phyloP scores from a whole-genome alignment of 805 yeast genomes.

The Deakozyma indianensis region DNA sequence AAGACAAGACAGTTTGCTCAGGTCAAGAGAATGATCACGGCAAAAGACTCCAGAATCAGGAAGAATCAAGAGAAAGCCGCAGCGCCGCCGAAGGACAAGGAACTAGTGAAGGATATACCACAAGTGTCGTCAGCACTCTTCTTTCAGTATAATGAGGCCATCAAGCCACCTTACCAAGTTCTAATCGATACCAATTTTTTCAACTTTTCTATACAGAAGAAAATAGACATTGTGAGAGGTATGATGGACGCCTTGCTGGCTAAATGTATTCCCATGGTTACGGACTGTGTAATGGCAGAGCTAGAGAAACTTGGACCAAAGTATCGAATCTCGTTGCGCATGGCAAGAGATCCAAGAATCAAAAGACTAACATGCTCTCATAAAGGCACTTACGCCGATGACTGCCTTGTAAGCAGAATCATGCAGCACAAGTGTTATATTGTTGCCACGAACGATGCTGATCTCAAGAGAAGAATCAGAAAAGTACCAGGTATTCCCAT shows the following conservation, averaged over 20 bases:
- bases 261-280: constrained; percentile 86
- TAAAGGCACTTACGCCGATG: constrained; percentile 97
- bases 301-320: constrained; percentile 91
- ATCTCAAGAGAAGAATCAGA: constrained; percentile 81
- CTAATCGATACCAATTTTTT: constrained; percentile 93
- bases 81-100: constrained; percentile 43
- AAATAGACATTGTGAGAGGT: constrained; percentile 86
- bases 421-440: constrained; percentile 93
- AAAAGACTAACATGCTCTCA: constrained; percentile 79
- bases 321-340: constrained; percentile 78
- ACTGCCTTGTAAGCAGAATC: constrained; percentile 84
- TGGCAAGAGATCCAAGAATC: constrained; percentile 90
- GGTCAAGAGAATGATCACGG: constrained; percentile 66
- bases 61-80: constrained; percentile 22
- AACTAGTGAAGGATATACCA: constrained; percentile 61
- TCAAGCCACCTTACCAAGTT: constrained; percentile 96
- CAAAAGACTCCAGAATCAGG: constrained; percentile 52
- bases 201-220: constrained; percentile 91
- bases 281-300: constrained; percentile 98
- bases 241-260: constrained; percentile 95
- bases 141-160: constrained; percentile 85
- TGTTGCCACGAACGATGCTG: constrained; percentile 97
- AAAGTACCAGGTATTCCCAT: constrained; percentile 96
- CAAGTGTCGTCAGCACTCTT: constrained; percentile 93
- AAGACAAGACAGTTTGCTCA: constrained; percentile 95